Evolutionary conservation across 495 filamentous ascomycete species (phyloP), one percentile per base, ranked within the genome.

Genomic region (Oidiodendron maius): DNA sequence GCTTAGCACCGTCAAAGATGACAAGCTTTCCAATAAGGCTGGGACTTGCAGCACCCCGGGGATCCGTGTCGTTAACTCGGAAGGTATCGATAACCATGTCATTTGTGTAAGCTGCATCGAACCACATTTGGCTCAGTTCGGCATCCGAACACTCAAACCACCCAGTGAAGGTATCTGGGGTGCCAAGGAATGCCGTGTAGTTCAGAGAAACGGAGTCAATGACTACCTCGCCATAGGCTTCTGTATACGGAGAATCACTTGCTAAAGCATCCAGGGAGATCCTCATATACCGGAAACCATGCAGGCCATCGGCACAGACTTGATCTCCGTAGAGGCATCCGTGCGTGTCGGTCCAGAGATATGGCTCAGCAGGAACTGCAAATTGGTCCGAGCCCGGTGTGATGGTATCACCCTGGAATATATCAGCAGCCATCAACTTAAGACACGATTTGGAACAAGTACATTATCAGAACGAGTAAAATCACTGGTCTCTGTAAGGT

Each of bases 261-360:
- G 52, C 8, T 4, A 70, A 40, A 2, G 71, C 70, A 50, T 68
- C 67, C 6, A 75, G 54, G 40, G 58, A 64, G 9, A 75, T 64
- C 43, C 63, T 69, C 46, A 75, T 38, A 44, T 75, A 75, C 9
- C 71, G 61, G 60, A 72, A 75, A 10, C 66, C 71, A 38, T 72
- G 71, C 4, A 75, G 53, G 10, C 71, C 71, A 47, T 75, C 71
- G 2, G 67, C 63, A 55, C 71, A 75, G 15, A 75, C 71, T 42
- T 64, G 37, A 24, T 51, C 49, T 25, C 40, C 56, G 35, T 52
- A 53, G 34, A 62, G 53, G 44, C 71, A 75, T 32, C 68, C 68
- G 49, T 61, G 59, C 2, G 56, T 43, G 49, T 69, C 60, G 13
- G 58, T 64, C 71, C 71, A 75, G 12, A 59, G 65, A 41, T 61